phyloP scores from a whole-genome alignment of 2,329 filamentous ascomycete genomes.

The Aspergillus quadricinctus region DNA sequence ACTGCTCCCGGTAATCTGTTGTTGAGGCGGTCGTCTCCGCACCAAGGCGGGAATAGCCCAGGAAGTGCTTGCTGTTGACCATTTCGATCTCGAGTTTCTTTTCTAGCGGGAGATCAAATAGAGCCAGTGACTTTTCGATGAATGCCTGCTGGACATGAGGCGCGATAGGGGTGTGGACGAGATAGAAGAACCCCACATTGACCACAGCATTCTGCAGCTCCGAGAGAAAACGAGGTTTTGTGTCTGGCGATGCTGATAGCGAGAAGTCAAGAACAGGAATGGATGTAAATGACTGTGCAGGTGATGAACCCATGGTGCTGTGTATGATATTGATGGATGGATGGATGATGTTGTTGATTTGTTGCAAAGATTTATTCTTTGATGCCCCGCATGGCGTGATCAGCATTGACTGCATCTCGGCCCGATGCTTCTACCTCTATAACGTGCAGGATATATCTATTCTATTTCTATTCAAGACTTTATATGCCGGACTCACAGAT shows the following conservation, averaged over 20 bases:
- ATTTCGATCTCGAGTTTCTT: conserved; percentile 49
- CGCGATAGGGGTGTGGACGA: conserved; percentile 26
- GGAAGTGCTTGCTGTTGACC: conserved; percentile 36
- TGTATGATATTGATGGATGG: not conserved
- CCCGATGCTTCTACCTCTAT: not conserved
- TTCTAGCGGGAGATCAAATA: conserved; percentile 43
- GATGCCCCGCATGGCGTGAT: not conserved
- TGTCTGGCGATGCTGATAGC: conserved; percentile 12
- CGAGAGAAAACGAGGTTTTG: conserved; percentile 24
- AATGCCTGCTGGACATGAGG: conserved; percentile 20
- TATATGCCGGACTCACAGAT: no score
- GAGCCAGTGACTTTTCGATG: conserved; percentile 36
- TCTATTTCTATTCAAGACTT: no score
- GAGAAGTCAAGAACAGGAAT: conserved; percentile 31
- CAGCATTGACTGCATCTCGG: not conserved
- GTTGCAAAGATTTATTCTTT: not conserved
- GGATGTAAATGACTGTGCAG: conserved; percentile 28
- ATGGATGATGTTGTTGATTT: not conserved
- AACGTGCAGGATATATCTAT: no score
- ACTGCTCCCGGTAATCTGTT: conserved; percentile 33
- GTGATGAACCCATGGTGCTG: not conserved
- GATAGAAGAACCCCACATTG: conserved; percentile 35
- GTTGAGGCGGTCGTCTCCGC: conserved; percentile 32
- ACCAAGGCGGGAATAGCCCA: conserved; percentile 33
- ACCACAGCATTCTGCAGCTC: conserved; percentile 29